Conservation (phyloP, 306 rosid species). For the Castanea sativa region DNA sequence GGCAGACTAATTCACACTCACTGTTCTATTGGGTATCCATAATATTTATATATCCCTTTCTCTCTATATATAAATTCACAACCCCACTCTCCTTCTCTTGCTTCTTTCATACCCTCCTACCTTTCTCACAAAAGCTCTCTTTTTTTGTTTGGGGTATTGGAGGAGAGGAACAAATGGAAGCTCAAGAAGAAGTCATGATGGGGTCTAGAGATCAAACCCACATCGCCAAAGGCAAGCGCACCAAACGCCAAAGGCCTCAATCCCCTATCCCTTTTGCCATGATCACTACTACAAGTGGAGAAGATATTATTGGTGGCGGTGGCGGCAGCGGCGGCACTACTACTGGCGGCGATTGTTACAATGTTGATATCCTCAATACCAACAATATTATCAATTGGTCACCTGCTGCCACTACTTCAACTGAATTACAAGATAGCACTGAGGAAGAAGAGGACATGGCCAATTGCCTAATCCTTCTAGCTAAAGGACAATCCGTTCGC, state of each 20-base stretch:
- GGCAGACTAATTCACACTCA: constrained; percentile 51
- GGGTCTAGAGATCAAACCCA: constrained; percentile 48
- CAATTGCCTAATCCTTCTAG: constrained; percentile 75
- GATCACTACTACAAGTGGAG: constrained; percentile 25
- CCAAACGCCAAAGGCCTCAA: constrained; percentile 83
- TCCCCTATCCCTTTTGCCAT: constrained; percentile 74
- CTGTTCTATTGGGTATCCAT: constrained; percentile 63
- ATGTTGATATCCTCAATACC: neutral
- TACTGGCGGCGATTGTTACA: constrained; percentile 1
- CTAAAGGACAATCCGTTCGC: constrained; percentile 57
- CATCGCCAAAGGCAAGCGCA: constrained; percentile 75
- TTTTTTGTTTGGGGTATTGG: constrained; percentile 20
- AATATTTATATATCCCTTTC: constrained; percentile 17
- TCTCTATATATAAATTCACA: constrained; percentile 22
- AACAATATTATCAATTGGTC: constrained; percentile 17
- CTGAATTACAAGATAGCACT: constrained; percentile 33
- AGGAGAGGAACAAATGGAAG: constrained; percentile 55
- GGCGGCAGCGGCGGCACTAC: neutral
- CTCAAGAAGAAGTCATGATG: constrained; percentile 45
- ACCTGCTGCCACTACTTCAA: constrained; percentile 41
- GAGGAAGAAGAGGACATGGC: constrained; percentile 92
- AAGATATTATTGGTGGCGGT: constrained; percentile 3
- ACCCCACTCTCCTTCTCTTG: constrained; percentile 36
- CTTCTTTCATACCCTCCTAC: constrained; percentile 58
- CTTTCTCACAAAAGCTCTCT: constrained; percentile 25